Base-by-base conservation (phyloP, 2,329 filamentous ascomycete species). In the Pleurostoma richardsiae region DNA sequence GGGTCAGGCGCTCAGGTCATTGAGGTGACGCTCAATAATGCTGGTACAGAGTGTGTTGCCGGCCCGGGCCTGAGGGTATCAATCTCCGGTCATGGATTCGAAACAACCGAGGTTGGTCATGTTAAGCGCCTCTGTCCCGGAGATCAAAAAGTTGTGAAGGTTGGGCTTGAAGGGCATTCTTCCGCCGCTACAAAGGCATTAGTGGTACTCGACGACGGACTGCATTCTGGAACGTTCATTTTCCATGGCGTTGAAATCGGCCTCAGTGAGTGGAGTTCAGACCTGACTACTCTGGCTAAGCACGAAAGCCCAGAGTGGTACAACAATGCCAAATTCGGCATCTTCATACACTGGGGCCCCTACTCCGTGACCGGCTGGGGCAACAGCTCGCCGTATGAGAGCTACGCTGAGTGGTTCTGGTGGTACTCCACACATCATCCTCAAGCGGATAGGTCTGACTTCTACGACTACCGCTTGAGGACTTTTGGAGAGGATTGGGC, bases 401-500 rank as follows among this genome's bases (percentile, higher is more conserved):
- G 47, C 1, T 52, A 52, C 39, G 49, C 49, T 4, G 49, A 52
- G 38, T 52, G 49, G 49, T 52, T 66, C 59, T 80, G 76, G 76
- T 79, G 70, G 67, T 71, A 73, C 42, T 66, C 63, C 29, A 68
- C 70, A 29, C 62, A 68, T 30, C 68, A 71, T 41, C 63, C 65
- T 3, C 60, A 66, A 40, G 67, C 66, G 3, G 71, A 72, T 42
- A 60, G 62, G 5, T 70, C 71, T 2, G 61, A 65, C 39, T 62
- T 68, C 29, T 77, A 74, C 49, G 63, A 74, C 30, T 74, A 82
- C 52, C 68, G 75, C 8, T 63, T 79, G 0, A 60, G 66, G 10
- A 77, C 68, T 0, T 80, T 75, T 50, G 77, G 78, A 0, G 67
- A 67, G 0, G 56, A 77, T 29, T 66, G 74, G 53, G 68, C 68